Conservation (phyloP, 129 eudicot genomes). For the Helianthus tuberosus region DNA sequence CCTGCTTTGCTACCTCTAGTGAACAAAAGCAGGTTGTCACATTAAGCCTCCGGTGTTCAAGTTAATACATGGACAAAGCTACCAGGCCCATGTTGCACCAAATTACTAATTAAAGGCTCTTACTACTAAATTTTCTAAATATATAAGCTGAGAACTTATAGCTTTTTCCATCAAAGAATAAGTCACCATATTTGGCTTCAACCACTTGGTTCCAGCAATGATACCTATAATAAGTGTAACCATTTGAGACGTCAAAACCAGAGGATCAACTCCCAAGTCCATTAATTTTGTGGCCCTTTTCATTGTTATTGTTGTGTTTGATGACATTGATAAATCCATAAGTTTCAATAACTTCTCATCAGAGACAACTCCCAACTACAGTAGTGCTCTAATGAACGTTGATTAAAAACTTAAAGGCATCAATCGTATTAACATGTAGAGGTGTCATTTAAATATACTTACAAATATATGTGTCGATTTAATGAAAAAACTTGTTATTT, state of each 20-base stretch:
- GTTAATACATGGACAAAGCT: background rate
- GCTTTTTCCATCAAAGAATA: slow-evolving; percentile 68
- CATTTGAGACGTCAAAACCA: slow-evolving; percentile 78
- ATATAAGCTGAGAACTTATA: slow-evolving; percentile 51
- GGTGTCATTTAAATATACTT: too few relatives aligned
- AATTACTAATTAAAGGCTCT: background rate
- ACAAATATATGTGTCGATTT: too few relatives aligned
- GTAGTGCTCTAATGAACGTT: background rate
- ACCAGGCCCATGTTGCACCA: background rate
- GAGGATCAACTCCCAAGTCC: slow-evolving; percentile 90
- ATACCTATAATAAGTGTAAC: slow-evolving; percentile 83
- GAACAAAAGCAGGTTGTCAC: background rate
- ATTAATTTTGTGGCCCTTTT: slow-evolving; percentile 78
- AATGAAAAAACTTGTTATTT: too few relatives aligned
- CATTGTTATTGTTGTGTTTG: slow-evolving; percentile 84
- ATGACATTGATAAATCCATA: slow-evolving; percentile 83
- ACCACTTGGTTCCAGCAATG: slow-evolving; percentile 72
- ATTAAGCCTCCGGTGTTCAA: background rate
- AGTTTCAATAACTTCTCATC: slow-evolving; percentile 84
- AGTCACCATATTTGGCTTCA: slow-evolving; percentile 49
- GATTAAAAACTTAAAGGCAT: background rate
- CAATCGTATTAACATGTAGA: background rate
- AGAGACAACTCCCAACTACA: slow-evolving; percentile 82
- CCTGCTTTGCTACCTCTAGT: background rate
- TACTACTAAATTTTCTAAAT: background rate